Conservation (phyloP, 2,329 filamentous ascomycete genomes). For the Cladophialophora exuberans region DNA sequence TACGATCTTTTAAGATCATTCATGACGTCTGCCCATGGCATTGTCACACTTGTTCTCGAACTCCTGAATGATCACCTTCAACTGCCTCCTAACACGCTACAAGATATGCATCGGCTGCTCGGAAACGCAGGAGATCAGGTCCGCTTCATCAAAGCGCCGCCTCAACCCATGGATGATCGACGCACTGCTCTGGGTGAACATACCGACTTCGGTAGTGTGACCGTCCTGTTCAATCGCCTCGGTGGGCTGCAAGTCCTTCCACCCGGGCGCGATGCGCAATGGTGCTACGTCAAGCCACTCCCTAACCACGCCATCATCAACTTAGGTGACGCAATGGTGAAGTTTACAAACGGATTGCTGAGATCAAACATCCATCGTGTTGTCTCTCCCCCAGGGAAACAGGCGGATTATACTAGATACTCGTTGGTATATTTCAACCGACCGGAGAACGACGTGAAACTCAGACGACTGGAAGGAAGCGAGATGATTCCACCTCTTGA, state of each 20-base stretch:
- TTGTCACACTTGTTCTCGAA: constrained; percentile 50
- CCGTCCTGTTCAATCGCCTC: constrained; percentile 59
- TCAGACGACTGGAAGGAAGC: constrained; percentile 45
- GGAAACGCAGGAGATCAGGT: constrained; percentile 55
- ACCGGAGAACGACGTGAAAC: constrained; percentile 52
- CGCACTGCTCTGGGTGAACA: constrained; percentile 55
- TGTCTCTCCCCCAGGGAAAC: constrained; percentile 53
- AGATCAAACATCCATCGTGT: constrained; percentile 54
- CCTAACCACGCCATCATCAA: constrained; percentile 45
- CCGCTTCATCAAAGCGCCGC: constrained; percentile 56
- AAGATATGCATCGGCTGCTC: constrained; percentile 50
- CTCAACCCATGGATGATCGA: constrained; percentile 48
- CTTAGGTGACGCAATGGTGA: constrained; percentile 45
- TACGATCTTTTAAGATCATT: constrained; percentile 47
- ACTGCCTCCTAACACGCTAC: constrained; percentile 47
- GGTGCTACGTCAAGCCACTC: constrained; percentile 58
- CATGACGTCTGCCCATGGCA: constrained; percentile 48
- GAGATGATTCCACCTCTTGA: constrained; percentile 39
- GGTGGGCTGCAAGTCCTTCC: constrained; percentile 59
- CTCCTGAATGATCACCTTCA: constrained; percentile 50
- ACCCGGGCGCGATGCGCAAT: constrained; percentile 46
- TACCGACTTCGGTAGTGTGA: constrained; percentile 61
- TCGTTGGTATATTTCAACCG: constrained; percentile 61
- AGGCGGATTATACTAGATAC: constrained; percentile 50
- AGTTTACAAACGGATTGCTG: constrained; percentile 48